Percentiles rank a stretch among this genome's conserved stretches.
phyloP scores from a whole-genome alignment of 2,329 filamentous ascomycete genomes.

The Fusarium anthophilum region DNA sequence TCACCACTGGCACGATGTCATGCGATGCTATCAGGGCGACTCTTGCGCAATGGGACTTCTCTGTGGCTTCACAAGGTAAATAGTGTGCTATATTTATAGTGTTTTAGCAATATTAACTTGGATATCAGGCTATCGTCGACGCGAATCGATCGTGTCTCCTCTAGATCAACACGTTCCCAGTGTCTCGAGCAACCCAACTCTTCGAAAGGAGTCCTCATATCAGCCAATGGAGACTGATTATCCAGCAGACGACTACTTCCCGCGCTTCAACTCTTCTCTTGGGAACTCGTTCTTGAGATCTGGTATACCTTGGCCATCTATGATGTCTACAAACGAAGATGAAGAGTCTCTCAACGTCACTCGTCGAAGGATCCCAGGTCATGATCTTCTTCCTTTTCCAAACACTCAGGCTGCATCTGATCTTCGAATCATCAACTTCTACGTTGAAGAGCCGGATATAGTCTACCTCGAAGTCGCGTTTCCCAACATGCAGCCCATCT shows the following conservation, averaged over 20 bases:
- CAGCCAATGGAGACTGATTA: background rate
- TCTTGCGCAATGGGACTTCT: background rate
- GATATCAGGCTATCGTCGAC: background rate
- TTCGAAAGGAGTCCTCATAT: too few species aligned
- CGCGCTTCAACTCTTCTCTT: background rate
- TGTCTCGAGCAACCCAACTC: too few species aligned
- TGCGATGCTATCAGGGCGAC: background rate
- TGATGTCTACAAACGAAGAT: background rate
- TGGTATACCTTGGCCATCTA: background rate
- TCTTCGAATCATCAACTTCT: background rate
- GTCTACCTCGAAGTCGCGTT: background rate
- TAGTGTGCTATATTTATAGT: too few species aligned
- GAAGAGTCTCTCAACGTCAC: background rate
- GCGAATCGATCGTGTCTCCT: background rate
- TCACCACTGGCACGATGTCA: background rate
- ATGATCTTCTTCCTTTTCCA: background rate
- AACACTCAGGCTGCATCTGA: background rate
- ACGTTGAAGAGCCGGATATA: background rate
- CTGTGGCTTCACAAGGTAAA: background rate
- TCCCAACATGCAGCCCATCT: background rate
- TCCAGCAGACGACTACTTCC: background rate
- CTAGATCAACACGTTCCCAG: background rate
- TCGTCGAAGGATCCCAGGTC: too few species aligned
- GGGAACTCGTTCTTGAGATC: background rate
- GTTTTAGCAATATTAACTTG: background rate